Percentiles rank a stretch among this genome's conserved stretches.
Conservation (phyloP, 2,329 filamentous ascomycete species). For the Xylariaceae sp. region DNA sequence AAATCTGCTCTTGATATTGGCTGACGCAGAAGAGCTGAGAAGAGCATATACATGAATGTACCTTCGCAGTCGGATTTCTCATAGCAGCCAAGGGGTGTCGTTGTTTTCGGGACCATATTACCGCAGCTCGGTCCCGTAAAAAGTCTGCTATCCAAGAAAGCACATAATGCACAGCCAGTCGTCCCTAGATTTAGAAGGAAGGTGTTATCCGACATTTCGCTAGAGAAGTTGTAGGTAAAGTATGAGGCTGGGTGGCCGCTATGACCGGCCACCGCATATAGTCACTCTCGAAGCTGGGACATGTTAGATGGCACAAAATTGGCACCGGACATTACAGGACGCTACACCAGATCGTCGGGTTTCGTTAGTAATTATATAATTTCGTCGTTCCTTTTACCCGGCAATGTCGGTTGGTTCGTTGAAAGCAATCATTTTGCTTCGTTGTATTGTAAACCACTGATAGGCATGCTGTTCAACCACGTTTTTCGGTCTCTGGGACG, state of each 20-base stretch:
- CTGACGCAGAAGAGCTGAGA: no score
- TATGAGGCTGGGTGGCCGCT: background rate
- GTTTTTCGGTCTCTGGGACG: no score
- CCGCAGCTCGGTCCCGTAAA: conserved; percentile 3
- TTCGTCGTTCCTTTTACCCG: background rate
- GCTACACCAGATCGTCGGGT: conserved; percentile 9
- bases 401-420: background rate
- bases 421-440: background rate
- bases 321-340: conserved; percentile 16
- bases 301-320: conserved; percentile 5
- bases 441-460: conserved; percentile 5
- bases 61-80: no score
- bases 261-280: conserved; percentile 14
- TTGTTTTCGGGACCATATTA: background rate
- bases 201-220: no score
- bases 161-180: conserved; percentile 8
- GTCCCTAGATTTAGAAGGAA: conserved; percentile 1
- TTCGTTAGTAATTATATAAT: background rate
- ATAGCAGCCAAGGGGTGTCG: background rate
- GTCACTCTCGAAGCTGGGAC: conserved; percentile 2
- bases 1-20: no score
- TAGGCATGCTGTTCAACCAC: conserved; percentile 9
- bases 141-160: background rate
- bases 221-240: background rate
- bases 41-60: no score